Evolutionary conservation across 345 rosid genomes (phyloP), one percentile per base, ranked within the genome.

Genomic region (Stellera chamaejasme): DNA sequence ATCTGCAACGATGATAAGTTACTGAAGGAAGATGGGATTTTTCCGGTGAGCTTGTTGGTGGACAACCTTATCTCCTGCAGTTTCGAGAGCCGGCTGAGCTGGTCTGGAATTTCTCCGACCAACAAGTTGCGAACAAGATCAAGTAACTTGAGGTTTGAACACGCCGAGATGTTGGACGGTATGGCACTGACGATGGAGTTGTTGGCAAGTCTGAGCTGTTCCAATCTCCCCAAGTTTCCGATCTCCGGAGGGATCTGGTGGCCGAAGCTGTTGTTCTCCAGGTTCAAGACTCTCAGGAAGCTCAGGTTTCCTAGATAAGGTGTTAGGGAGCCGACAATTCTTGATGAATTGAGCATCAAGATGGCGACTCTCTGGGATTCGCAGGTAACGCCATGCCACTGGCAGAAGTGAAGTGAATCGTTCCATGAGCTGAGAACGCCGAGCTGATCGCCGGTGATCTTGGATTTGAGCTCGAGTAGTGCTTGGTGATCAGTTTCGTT

Each of bases 251-350:
- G 59, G 13, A 62, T 1, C 10, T n/a, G 32, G 0, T 59, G 54
- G 32, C 5, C 10, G n/a, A 62, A 36, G 36, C 41, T 46, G 59
- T 62, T 62, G 41, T 54, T 62, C 47, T 62, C 46, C 13, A 62
- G 59, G 19, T 46, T 32, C 13, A 62, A 13, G 8, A 27, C 47
- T 7, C 1, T 46, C 13, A 54, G 66, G 25, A 62, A 62, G 0
- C 59, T 54, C 0, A 62, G 60, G 59, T 62, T 62, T 11, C 66
- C 60, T 2, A 62, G 26, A n/a, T 54, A 42, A 12, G 66, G 60
- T 32, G 59, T 36, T 12, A 62, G 28, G 7, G 54, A 11, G 2
- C 60, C 66, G 4, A 32, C 47, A 47, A 62, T 60, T 10, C 59
- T 45, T 13, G 48, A 27, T 59, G 54, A 54, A 45, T 53, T 5